Evolutionary conservation across 2,329 filamentous ascomycete genomes (phyloP), one percentile per base, ranked within the genome.

Genomic region (Fusarium sp.): DNA sequence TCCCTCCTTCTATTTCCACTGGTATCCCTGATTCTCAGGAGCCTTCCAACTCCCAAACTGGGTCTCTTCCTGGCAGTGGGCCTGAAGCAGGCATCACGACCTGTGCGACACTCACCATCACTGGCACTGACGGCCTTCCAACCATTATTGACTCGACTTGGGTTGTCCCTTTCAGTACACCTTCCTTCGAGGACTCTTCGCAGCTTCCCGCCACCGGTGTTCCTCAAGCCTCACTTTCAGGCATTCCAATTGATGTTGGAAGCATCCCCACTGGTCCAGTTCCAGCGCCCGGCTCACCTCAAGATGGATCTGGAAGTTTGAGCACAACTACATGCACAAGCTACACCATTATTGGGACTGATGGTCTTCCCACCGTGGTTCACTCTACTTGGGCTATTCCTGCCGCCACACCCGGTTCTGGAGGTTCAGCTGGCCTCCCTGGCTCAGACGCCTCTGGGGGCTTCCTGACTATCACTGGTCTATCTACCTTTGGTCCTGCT

Each of bases 131-230:
- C 60, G 77, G 77, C 8, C 60, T 72, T 36, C 73, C 76, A 13
- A 80, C 78, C 11, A 69, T 78, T 13, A 59, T 80, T 20, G 75
- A 79, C 37, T 79, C 78, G 11, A 77, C 74, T 17, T 73, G 76
- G 71, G 68, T 78, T 20, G 59, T 75, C 15, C 69, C 75, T 46
- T 29, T 45, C 11, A 58, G 43, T 33, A 67, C 62, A 13, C 62
- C 69, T 25, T 48, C 45, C 13, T 46, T 55, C 25, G 59, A 58
- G 7, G 58, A 43, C 11, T 69, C 70, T 41, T 58, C 55, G 11
- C 64, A 67, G 14, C 58, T 63, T 18, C 57, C 72, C 20, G 41
- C 48, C 5, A 46, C 61, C 18, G 51, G 56, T 9, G 27, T 50
- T 11, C 66, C 66, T 3, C 58, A 67, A 15, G 57, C 49, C 11